Evolutionary conservation across 257 asterid genomes (phyloP).

Genomic region (Lycium ferocissimum): DNA sequence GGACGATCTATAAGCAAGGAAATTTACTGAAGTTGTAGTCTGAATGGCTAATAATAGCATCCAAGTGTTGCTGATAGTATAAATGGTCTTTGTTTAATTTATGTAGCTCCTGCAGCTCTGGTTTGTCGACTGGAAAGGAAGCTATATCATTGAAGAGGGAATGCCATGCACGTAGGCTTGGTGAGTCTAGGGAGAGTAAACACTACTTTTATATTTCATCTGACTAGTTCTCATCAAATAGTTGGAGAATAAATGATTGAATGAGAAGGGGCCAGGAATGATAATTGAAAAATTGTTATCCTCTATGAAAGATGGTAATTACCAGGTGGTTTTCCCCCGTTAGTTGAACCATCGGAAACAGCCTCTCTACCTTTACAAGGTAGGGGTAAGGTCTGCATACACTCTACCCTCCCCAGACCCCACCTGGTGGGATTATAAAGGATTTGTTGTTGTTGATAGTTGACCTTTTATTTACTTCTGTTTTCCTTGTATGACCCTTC

Average conservation of each 20-base stretch:
- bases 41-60: neutral
- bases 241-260: neutral
- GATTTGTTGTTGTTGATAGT: too few relatives aligned
- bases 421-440: too few relatives aligned
- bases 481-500: too few relatives aligned
- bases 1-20: neutral
- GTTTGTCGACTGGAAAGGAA: conserved; percentile 71
- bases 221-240: neutral
- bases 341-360: neutral
- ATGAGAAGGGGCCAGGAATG: neutral
- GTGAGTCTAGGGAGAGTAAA: conserved; percentile 47
- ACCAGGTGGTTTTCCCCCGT: neutral
- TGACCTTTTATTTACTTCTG: too few relatives aligned
- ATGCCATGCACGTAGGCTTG: conserved; percentile 68
- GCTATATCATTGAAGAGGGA: conserved; percentile 59
- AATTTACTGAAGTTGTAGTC: neutral
- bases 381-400: too few relatives aligned
- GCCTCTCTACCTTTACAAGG: too few relatives aligned
- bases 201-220: neutral
- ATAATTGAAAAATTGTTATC: neutral
- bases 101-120: conserved; percentile 73
- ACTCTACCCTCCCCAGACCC: too few relatives aligned
- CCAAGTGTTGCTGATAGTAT: neutral
- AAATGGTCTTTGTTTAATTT: conserved; percentile 24
- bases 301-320: neutral